Conservation (phyloP, 2,329 filamentous ascomycete genomes). For the Alternaria sp. region DNA sequence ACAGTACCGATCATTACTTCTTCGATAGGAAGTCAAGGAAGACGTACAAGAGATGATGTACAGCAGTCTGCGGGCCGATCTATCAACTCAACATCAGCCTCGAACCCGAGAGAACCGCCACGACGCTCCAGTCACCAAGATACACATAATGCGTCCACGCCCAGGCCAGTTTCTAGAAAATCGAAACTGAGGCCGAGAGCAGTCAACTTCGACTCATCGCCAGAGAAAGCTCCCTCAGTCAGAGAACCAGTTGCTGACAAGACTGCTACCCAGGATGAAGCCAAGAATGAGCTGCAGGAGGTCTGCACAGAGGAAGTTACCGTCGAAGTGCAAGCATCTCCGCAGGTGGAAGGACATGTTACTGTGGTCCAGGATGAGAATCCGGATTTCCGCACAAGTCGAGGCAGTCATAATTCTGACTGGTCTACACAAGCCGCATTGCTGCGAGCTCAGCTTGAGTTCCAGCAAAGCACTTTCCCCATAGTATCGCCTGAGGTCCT, state of each 20-base stretch:
- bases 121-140: background rate
- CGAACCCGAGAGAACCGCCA: background rate
- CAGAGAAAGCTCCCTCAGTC: constrained; percentile 12
- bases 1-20: constrained; percentile 14
- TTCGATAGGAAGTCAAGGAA: constrained; percentile 3
- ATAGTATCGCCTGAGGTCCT: constrained; percentile 23
- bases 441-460: constrained; percentile 43
- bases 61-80: constrained; percentile 27
- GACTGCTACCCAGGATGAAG: background rate
- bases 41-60: constrained; percentile 14
- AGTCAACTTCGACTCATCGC: constrained; percentile 38
- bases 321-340: background rate
- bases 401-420: constrained; percentile 31
- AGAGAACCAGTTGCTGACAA: background rate
- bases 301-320: background rate
- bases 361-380: background rate
- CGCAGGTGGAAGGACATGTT: background rate
- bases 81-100: constrained; percentile 1
- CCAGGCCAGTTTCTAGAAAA: constrained; percentile 33
- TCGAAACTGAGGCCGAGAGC: constrained; percentile 29
- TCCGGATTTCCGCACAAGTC: constrained; percentile 7
- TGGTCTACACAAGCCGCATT: constrained; percentile 50
- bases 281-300: background rate
- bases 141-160: constrained; percentile 20
- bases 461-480: constrained; percentile 40